Evolutionary conservation across 2,329 filamentous ascomycete species (phyloP).

Genomic region (Xylaria sp.): DNA sequence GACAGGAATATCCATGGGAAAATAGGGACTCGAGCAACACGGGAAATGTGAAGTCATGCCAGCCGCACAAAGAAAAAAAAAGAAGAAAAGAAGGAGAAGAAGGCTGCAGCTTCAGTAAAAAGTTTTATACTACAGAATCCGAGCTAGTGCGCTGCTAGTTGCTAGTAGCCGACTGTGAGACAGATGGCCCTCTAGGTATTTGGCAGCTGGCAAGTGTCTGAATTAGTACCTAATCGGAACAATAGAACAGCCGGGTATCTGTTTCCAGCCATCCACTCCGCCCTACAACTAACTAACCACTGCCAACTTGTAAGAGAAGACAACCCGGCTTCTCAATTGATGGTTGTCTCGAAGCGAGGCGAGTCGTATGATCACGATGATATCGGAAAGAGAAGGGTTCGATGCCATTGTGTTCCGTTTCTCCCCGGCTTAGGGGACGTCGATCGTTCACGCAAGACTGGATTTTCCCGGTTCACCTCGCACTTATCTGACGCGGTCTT

Average conservation of each 20-base stretch:
- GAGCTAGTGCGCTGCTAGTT: not conserved
- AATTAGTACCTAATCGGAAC: slow-evolving; percentile 22
- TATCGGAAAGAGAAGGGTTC: not conserved
- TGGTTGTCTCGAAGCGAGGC: not conserved
- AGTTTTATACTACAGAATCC: slow-evolving; percentile 28
- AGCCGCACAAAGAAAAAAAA: slow-evolving; percentile 78
- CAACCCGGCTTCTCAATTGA: not conserved
- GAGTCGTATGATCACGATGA: slow-evolving; percentile 5
- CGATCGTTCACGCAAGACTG: slow-evolving; percentile 1
- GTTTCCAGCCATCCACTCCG: not conserved
- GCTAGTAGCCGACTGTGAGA: not conserved
- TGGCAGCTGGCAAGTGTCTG: slow-evolving; percentile 1
- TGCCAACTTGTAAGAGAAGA: not conserved
- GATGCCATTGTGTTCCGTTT: slow-evolving; percentile 10
- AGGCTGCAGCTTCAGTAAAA: slow-evolving; percentile 4
- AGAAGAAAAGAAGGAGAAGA: slow-evolving; percentile 39
- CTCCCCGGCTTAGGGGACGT: not conserved
- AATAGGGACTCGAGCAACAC: slow-evolving; percentile 78
- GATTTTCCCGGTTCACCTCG: slow-evolving; percentile 7
- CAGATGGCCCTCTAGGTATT: not conserved
- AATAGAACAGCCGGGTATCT: slow-evolving; percentile 26
- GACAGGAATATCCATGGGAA: slow-evolving; percentile 62
- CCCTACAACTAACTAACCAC: not conserved
- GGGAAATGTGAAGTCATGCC: slow-evolving; percentile 77
- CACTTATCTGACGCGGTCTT: slow-evolving; percentile 28